Conservation (phyloP, 1,284 basidiomycete species). For the Trametes polyzona region DNA sequence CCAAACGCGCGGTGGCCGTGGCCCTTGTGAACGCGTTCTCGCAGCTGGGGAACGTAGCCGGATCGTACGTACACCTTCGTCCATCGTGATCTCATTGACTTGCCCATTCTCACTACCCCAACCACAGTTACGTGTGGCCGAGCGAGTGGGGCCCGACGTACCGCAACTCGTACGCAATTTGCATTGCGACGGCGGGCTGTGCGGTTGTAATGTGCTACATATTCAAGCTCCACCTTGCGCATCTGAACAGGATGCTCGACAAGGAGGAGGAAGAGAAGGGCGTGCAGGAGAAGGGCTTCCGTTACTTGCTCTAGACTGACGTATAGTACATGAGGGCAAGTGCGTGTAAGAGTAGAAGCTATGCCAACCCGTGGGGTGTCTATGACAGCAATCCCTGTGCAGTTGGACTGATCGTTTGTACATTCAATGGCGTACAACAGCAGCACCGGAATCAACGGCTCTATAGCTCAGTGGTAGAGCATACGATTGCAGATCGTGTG, state of each 20-base stretch:
- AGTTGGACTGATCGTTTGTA: no score
- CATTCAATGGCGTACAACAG: no score
- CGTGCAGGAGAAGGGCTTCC: slow-evolving; percentile 29
- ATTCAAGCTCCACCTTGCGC: slow-evolving; percentile 46
- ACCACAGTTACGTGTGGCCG: slow-evolving; percentile 44
- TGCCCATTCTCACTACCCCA: neutral
- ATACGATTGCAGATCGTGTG: slow-evolving; percentile 28
- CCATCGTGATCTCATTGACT: neutral
- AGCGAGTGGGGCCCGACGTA: slow-evolving; percentile 46
- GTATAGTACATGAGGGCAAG: neutral
- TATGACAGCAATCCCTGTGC: no score
- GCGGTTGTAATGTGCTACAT: slow-evolving; percentile 52
- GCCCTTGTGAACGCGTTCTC: slow-evolving; percentile 76
- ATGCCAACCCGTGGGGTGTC: no score
- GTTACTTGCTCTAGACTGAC: slow-evolving; percentile 25
- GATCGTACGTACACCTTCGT: slow-evolving; percentile 47
- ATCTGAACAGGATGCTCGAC: slow-evolving; percentile 41
- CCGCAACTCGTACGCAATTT: slow-evolving; percentile 51
- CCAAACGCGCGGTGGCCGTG: slow-evolving; percentile 76
- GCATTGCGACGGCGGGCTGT: slow-evolving; percentile 47
- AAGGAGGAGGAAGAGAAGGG: slow-evolving; percentile 36
- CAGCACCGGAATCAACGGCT: no score
- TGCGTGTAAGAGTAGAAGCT: neutral
- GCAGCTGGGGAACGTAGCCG: slow-evolving; percentile 73
- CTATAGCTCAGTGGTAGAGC: slow-evolving; percentile 30